phyloP scores from a whole-genome alignment of 306 rosid genomes.

The Hippophae tibetana region DNA sequence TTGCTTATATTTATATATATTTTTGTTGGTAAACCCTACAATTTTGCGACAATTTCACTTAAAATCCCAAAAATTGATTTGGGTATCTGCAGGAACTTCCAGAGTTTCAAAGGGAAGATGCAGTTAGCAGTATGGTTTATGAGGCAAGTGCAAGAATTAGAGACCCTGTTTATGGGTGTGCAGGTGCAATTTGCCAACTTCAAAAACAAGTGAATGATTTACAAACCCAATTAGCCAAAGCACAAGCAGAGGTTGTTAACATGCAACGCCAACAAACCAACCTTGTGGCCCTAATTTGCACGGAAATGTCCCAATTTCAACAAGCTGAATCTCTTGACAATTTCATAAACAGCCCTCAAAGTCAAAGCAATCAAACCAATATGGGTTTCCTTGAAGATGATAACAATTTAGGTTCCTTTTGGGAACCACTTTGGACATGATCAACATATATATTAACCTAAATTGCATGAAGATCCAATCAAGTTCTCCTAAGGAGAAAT shows the following conservation, averaged over 20 bases:
- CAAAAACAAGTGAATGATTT: slow-evolving; percentile 67
- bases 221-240: slow-evolving; percentile 69
- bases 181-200: slow-evolving; percentile 70
- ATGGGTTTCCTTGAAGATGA: slow-evolving; percentile 46
- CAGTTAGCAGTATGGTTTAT: slow-evolving; percentile 84
- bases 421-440: slow-evolving; percentile 84
- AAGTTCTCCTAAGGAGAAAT: slow-evolving; percentile 59
- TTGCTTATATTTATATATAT: not conserved
- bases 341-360: slow-evolving; percentile 13
- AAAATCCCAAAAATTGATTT: not conserved
- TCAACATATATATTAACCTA: not conserved
- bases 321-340: slow-evolving; percentile 23
- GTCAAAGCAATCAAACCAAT: slow-evolving; percentile 24
- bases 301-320: slow-evolving; percentile 57
- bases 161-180: slow-evolving; percentile 86
- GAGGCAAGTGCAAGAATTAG: slow-evolving; percentile 84
- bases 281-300: slow-evolving; percentile 63
- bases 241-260: slow-evolving; percentile 83
- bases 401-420: slow-evolving; percentile 30
- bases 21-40: not conserved
- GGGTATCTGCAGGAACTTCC: slow-evolving; percentile 51
- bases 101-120: slow-evolving; percentile 65
- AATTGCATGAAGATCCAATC: slow-evolving; percentile 17
- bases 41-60: slow-evolving; percentile 1
- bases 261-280: slow-evolving; percentile 82